Base-by-base conservation (phyloP, 495 filamentous ascomycete genomes). In the Penicillium antarcticum region DNA sequence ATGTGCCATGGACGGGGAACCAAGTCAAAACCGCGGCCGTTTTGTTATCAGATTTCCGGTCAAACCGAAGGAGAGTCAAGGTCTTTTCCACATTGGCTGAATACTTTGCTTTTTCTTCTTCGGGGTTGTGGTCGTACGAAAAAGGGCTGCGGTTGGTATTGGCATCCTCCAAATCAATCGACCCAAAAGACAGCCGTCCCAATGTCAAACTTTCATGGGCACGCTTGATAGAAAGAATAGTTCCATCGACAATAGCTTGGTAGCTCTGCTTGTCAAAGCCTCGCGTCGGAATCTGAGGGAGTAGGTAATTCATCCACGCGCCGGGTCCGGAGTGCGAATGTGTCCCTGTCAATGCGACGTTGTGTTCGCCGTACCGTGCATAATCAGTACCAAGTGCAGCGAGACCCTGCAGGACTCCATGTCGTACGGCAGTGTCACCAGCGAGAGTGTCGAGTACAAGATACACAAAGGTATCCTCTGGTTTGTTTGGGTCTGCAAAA, bases 1-100 rank as follows among this genome's bases (percentile, higher is more conserved):
- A 92, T 0, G 92, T 98, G 11, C 94, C 94, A 61, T 98, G 92
- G 9, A 91, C 89, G 8, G 92, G 86, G 63, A 96, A 97, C 88
- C 91, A 98, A 5, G 89, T 95, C 42, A 98, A 61, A 3, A 94
- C 76, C 31, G 87, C 92, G 42, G 85, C 82, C 46, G 84, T 86
- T 70, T 87, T 89, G 42, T 79, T 77, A 68, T 91, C 87, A 3
- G 79, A 83, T 14, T 78, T 74, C 6, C 87, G 79, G 54, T 86
- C 82, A 65, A 98, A 96, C 47, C 84, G 85, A 13, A 98, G 72
- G 35, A 96, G 68, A 0, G 88, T 95, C 75, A 98, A 68, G 5
- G 85, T 81, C 69, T 95, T 96, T 42, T 98, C 94, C 16, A 96
- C 91, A 10, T 91, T 83, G 21, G 75, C 59, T 36, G 84, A 79